Evolutionary conservation across 164 flowering plant species (phyloP).

Genomic region (Vitis amurensis): DNA sequence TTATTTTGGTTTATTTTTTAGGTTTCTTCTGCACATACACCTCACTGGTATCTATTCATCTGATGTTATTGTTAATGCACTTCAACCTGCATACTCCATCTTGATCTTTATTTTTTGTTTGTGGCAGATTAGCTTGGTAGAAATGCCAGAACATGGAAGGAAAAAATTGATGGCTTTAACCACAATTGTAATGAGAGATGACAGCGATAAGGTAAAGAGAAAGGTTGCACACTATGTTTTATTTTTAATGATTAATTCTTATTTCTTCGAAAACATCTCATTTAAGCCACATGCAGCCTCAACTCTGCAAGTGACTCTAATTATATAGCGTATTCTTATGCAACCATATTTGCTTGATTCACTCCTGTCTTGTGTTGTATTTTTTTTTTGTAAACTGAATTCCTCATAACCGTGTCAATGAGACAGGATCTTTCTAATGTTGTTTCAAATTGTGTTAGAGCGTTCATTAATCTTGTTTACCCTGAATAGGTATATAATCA

Average conservation of each 20-base stretch:
- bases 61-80: no score
- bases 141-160: conserved; percentile 70
- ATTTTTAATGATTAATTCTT: background rate
- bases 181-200: conserved; percentile 82
- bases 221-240: background rate
- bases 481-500: no score
- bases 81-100: no score
- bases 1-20: no score
- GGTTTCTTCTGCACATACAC: no score
- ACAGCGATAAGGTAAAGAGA: conserved; percentile 73
- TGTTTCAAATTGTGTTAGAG: background rate
- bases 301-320: background rate
- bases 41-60: no score
- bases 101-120: background rate
- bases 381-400: background rate
- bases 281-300: background rate
- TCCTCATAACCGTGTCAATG: background rate
- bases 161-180: conserved; percentile 62
- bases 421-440: background rate
- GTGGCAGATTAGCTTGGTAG: conserved; percentile 84
- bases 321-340: background rate
- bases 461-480: background rate
- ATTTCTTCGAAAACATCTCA: background rate
- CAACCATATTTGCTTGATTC: background rate
- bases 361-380: background rate